Conservation (phyloP, 768 basidiomycete genomes). For the Dioszegia aurantiaca region DNA sequence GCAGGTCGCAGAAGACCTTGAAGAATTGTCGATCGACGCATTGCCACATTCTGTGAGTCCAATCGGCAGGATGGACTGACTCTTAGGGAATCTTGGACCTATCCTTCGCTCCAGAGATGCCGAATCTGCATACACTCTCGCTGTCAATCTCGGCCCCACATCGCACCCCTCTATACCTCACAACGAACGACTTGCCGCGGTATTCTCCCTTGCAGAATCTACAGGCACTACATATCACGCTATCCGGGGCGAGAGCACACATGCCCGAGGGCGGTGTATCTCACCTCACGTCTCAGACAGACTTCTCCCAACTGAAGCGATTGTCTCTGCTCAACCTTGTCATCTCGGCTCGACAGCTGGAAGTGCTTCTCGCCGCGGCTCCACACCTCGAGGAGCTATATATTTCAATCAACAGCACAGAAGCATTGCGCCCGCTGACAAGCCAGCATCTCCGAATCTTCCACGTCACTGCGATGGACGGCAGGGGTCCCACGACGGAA, state of each 20-base stretch:
- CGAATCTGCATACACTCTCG: slow-evolving; percentile 28
- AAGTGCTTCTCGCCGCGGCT: slow-evolving; percentile 14
- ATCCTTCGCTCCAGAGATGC: slow-evolving; percentile 21
- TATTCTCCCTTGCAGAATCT: slow-evolving; percentile 19
- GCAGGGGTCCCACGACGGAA: slow-evolving; percentile 30
- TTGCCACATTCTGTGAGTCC: slow-evolving; percentile 32
- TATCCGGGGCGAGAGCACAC: slow-evolving; percentile 24
- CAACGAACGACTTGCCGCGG: slow-evolving; percentile 23
- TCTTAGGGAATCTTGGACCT: slow-evolving; percentile 32
- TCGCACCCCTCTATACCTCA: slow-evolving; percentile 14
- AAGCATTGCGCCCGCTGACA: slow-evolving; percentile 21
- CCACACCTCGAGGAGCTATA: slow-evolving; percentile 35
- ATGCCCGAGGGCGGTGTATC: slow-evolving; percentile 18
- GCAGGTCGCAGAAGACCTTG: slow-evolving; percentile 23
- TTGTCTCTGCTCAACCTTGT: slow-evolving; percentile 38
- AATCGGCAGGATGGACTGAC: neutral
- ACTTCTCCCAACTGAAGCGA: slow-evolving; percentile 20
- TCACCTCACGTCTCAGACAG: slow-evolving; percentile 16
- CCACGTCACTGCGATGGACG: slow-evolving; percentile 34
- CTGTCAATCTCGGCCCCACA: slow-evolving; percentile 31
- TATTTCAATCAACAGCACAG: slow-evolving; percentile 26
- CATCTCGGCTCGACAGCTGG: slow-evolving; percentile 18
- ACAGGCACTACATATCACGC: slow-evolving; percentile 31
- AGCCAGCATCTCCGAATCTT: slow-evolving; percentile 20
- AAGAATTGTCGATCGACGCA: slow-evolving; percentile 39